These are phyloP conservation scores for Citrus glauca DNA, from an alignment of 345 rosid genomes.

Conservation along the genomic window DNA sequence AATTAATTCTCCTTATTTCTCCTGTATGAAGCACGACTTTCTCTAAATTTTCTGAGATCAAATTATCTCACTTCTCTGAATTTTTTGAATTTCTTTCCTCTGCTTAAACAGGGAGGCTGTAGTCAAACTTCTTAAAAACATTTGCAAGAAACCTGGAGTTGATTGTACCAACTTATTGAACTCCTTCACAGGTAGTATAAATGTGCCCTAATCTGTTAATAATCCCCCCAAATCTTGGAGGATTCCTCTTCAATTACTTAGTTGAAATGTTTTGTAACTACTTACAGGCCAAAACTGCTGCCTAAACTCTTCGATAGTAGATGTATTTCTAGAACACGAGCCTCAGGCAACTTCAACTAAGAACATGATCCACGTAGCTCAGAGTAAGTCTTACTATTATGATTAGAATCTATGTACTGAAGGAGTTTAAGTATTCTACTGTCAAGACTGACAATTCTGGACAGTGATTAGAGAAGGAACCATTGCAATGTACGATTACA, in stretches of 20 bases:
- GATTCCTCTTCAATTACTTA: neutral
- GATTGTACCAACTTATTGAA: conserved; percentile 45
- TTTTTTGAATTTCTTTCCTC: neutral
- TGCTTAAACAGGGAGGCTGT: conserved; percentile 31
- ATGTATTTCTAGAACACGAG: conserved; percentile 39
- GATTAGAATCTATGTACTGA: neutral
- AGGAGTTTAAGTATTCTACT: neutral
- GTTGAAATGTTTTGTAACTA: neutral
- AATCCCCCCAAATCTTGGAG: neutral
- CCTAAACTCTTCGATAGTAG: conserved; percentile 36
- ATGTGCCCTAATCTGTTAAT: neutral
- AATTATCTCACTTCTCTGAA: too few relatives aligned
- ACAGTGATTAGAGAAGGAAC: conserved; percentile 46
- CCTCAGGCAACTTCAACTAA: conserved; percentile 51
- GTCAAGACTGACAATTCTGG: neutral
- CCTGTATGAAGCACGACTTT: neutral
- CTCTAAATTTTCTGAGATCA: neutral
- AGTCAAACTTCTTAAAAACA: conserved; percentile 23
- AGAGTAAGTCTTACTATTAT: conserved; percentile 29
- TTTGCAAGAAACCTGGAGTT: conserved; percentile 34
- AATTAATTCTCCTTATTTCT: neutral
- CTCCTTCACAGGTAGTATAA: conserved; percentile 41
- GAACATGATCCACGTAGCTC: conserved; percentile 61
- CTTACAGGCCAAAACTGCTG: conserved; percentile 56
- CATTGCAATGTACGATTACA: conserved; percentile 37